phyloP scores from a whole-genome alignment of 305 asterid genomes.

The Lippia alba region DNA sequence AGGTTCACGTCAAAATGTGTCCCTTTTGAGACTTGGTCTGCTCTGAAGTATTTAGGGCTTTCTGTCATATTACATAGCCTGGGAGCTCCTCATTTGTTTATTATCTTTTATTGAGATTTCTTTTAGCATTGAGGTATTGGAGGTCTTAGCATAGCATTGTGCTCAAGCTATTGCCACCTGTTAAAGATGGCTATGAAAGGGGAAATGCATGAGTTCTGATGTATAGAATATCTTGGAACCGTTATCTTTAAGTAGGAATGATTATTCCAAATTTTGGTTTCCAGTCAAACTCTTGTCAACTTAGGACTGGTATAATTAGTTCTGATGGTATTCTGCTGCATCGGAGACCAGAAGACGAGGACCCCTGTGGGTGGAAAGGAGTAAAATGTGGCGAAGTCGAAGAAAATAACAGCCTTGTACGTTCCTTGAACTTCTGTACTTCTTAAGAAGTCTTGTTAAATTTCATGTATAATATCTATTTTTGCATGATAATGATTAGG shows the following conservation, averaged over 20 bases:
- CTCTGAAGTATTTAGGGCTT: slow-evolving; percentile 9
- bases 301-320: slow-evolving; percentile 64
- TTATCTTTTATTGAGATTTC: neutral
- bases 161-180: slow-evolving; percentile 24
- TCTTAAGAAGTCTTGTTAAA: neutral
- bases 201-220: slow-evolving; percentile 16
- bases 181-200: slow-evolving; percentile 19
- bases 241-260: slow-evolving; percentile 18
- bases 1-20: neutral
- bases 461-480: slow-evolving; percentile 7
- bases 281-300: slow-evolving; percentile 83
- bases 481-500: neutral
- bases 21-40: neutral
- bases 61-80: slow-evolving; percentile 11
- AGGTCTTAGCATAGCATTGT: slow-evolving; percentile 23
- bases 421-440: slow-evolving; percentile 38
- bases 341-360: slow-evolving; percentile 90
- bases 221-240: slow-evolving; percentile 19
- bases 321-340: slow-evolving; percentile 76
- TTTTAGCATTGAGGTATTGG: slow-evolving; percentile 19
- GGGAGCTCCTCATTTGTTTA: neutral
- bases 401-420: slow-evolving; percentile 80
- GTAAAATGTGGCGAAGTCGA: slow-evolving; percentile 76
- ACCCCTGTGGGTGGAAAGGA: slow-evolving; percentile 93
- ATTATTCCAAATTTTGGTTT: slow-evolving; percentile 29